Base-by-base conservation (phyloP, 495 filamentous ascomycete species). In the Podospora appendiculata region DNA sequence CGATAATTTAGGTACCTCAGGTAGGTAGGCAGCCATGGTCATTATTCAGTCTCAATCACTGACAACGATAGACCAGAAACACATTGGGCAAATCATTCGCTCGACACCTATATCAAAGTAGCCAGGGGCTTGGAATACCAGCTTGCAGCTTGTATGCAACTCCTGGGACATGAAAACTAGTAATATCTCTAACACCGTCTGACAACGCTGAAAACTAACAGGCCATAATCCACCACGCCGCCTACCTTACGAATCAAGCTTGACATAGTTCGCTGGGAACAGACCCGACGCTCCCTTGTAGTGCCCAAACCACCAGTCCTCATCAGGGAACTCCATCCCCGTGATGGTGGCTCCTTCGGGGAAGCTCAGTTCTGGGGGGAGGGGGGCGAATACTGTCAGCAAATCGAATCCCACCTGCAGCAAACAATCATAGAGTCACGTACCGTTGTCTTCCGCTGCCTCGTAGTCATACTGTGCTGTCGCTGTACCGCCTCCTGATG, bases 301-400 rank as follows among this genome's bases (percentile, higher is more conserved):
- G 55, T 88, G 81, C 38, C 93, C 93, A 55, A 88, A 82, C 93
- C 93, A 99, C 93, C 93, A 99, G 64, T 97, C 93, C 54, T 97
- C 90, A 64, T 97, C 93, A 5, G 94, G 94, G 71, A 97, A 97
- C 70, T 96, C 88, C 19, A 81, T 58, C 48, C 71, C 60, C 18
- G 72, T 79, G 45, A 99, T 88, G 44, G 74, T 89, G 32, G 87
- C 91, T 6, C 83, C 84, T 60, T 99, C 93, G 0, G 89, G 89
- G 67, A 99, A 99, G 60, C 83, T 89, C 50, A 99, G 68, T 69
- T 99, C 74, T 78, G 44, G 12, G 25, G 17, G n/a, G 9, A 46
- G 40, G 55, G 66, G 57, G 69, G 61, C 34, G 48, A 45, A 33
- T 32, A 43, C 4, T 14, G 17, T 9, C 17, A n/a, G n/a, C 8